Conservation (phyloP, 305 asterid genomes). For the Solanum aculeatissimum region DNA sequence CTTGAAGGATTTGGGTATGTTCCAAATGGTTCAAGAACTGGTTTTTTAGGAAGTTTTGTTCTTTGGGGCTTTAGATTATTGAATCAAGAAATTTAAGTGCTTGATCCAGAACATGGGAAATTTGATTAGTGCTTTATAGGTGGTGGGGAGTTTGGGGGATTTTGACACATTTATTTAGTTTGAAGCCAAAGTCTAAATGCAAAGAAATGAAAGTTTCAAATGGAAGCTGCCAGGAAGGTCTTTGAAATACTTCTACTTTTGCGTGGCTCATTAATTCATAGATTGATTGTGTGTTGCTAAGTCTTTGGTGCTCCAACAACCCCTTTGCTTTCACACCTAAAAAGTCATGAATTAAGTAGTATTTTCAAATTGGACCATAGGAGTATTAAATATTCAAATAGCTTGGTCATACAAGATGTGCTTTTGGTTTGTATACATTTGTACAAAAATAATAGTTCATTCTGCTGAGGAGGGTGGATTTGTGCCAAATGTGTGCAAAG, state of each 20-base stretch:
- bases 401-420: not conserved
- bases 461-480: not conserved
- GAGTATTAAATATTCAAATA: not conserved
- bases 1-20: not conserved
- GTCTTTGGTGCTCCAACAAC: constrained; percentile 5
- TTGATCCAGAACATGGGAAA: not conserved
- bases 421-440: not conserved
- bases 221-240: constrained; percentile 15
- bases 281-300: not conserved
- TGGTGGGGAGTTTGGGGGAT: not conserved
- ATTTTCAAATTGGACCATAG: not conserved
- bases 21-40: not conserved
- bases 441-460: not conserved
- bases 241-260: not conserved
- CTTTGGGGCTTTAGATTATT: not conserved
- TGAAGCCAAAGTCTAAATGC: not conserved
- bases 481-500: not conserved
- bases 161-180: not conserved
- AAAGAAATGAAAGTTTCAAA: not conserved
- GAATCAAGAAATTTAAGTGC: not conserved
- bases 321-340: not conserved
- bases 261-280: not conserved
- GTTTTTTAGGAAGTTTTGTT: not conserved
- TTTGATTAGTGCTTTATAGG: not conserved
- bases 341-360: not conserved